Evolutionary conservation across 2,329 filamentous ascomycete species (phyloP).

Genomic region (Ophiostoma sp.): DNA sequence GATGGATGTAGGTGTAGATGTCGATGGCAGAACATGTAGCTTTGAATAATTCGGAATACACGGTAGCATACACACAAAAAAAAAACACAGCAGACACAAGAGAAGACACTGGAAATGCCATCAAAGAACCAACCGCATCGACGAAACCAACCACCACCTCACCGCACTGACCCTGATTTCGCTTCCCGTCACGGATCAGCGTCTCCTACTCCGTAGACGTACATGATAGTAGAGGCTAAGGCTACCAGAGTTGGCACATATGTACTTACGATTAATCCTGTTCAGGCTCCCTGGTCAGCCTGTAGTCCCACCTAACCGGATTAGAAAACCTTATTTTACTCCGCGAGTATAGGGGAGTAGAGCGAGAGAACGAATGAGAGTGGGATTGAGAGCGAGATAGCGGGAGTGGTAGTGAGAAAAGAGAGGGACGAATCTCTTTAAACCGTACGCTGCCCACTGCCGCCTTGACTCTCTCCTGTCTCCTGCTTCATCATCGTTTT

Average conservation of each 20-base stretch:
- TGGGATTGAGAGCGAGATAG: not conserved
- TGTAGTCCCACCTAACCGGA: conserved; percentile 7
- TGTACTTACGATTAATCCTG: not conserved
- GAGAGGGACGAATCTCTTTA: not conserved
- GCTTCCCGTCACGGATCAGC: not conserved
- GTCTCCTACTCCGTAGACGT: not conserved
- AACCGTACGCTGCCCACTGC: not conserved
- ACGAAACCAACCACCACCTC: not conserved
- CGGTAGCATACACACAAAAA: not conserved
- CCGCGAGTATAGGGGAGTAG: conserved; percentile 5
- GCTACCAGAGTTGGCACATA: not conserved
- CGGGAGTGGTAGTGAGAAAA: not conserved
- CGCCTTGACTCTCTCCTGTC: not conserved
- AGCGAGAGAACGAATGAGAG: not conserved
- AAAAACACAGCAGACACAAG: not conserved
- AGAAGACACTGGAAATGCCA: not conserved
- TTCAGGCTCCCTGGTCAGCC: conserved; percentile 9
- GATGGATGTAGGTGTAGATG: not conserved
- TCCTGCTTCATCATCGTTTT: not conserved
- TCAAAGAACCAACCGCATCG: not conserved
- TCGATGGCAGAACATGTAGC: not conserved
- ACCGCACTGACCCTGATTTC: not conserved
- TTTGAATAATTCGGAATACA: not conserved
- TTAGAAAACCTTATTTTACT: conserved; percentile 13
- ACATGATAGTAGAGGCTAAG: not conserved